phyloP scores from a whole-genome alignment of 1,139 yeast species.

The Debaryomyces subglobosus region DNA sequence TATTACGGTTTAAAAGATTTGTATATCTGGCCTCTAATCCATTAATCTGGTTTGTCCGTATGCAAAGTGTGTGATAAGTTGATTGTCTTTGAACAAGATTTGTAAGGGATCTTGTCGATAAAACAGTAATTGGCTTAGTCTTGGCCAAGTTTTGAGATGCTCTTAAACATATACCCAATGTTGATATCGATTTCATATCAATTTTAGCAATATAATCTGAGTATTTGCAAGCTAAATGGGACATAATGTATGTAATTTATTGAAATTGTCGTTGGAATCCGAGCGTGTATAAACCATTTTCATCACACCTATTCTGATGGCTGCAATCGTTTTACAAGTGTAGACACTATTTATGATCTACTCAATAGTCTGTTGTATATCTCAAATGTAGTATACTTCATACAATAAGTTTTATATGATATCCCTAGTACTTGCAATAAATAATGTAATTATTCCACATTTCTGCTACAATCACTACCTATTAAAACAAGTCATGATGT shows the following conservation, averaged over 20 bases:
- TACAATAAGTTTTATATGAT: no score
- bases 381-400: background rate
- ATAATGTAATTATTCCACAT: no score
- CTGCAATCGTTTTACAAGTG: background rate
- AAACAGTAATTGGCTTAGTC: conserved; percentile 3
- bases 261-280: conserved; percentile 2
- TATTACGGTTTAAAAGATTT: background rate
- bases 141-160: background rate
- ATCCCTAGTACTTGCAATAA: no score
- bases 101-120: background rate
- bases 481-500: background rate
- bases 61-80: background rate
- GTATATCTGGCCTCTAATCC: background rate
- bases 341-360: background rate
- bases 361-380: background rate
- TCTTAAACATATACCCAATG: conserved; percentile 2
- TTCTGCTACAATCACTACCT: background rate
- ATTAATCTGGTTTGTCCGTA: background rate
- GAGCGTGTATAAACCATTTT: background rate
- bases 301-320: background rate
- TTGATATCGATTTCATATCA: conserved; percentile 1
- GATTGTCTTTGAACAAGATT: background rate
- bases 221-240: background rate
- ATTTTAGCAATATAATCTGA: background rate
- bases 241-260: background rate